Evolutionary conservation across 345 rosid species (phyloP).

Genomic region (Aquilaria malaccensis): DNA sequence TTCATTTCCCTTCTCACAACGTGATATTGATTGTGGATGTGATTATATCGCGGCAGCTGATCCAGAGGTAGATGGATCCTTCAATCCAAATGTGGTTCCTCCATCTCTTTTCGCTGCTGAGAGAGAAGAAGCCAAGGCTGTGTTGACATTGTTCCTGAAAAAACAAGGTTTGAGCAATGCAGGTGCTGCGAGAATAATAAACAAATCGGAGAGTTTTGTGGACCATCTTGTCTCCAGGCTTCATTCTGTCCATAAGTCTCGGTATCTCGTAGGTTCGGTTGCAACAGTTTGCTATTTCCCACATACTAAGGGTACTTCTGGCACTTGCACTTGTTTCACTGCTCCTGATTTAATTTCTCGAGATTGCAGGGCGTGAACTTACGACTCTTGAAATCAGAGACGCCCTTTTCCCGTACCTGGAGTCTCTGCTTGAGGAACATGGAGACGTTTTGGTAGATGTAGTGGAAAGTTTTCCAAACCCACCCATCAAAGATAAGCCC

Average conservation of each 20-base stretch:
- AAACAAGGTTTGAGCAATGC: conserved; percentile 72
- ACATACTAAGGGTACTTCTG: background rate
- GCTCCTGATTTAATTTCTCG: conserved; percentile 10
- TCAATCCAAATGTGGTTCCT: conserved; percentile 43
- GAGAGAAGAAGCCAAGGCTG: conserved; percentile 93
- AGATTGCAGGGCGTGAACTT: conserved; percentile 73
- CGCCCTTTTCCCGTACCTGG: conserved; percentile 73
- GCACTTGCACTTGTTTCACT: background rate
- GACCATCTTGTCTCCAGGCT: conserved; percentile 83
- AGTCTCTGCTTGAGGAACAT: conserved; percentile 54
- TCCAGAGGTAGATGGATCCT: conserved; percentile 48
- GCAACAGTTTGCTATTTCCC: conserved; percentile 12
- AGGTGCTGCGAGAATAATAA: conserved; percentile 55
- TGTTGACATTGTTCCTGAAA: conserved; percentile 72
- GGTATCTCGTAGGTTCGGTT: conserved; percentile 92
- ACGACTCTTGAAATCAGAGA: conserved; percentile 87
- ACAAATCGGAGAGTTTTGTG: conserved; percentile 62
- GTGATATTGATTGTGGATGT: background rate
- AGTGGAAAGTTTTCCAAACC: conserved; percentile 64
- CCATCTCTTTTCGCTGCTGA: conserved; percentile 63
- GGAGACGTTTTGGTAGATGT: conserved; percentile 52
- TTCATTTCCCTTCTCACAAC: background rate
- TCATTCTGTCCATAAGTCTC: conserved; percentile 68
- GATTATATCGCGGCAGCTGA: conserved; percentile 26
- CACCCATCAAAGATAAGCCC: conserved; percentile 37